Evolutionary conservation across 257 asterid genomes (phyloP).

Genomic region (Nyctanthes arbortristis): DNA sequence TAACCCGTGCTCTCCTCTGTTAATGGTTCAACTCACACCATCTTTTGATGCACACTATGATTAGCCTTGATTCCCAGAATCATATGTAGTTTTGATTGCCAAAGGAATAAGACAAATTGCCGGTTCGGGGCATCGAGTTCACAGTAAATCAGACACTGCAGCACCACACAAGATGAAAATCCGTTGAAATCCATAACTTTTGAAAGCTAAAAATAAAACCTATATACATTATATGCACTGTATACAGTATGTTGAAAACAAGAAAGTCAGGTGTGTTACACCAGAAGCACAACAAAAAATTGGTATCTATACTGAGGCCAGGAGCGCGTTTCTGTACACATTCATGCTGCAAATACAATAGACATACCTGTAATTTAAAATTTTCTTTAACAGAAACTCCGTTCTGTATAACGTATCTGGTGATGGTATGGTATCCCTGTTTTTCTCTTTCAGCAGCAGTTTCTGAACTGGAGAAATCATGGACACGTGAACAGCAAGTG

Average conservation of each 20-base stretch:
- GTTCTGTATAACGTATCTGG: not conserved
- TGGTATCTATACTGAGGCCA: not conserved
- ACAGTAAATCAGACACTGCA: not conserved
- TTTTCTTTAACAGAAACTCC: not conserved
- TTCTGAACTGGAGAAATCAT: not conserved
- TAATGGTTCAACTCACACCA: slow-evolving; percentile 12
- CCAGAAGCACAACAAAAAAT: not conserved
- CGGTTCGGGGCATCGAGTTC: slow-evolving; percentile 39
- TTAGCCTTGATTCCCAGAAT: too few relatives aligned
- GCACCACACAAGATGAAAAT: not conserved
- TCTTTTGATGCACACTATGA: slow-evolving; percentile 42
- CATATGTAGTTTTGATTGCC: slow-evolving; percentile 59
- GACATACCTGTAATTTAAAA: not conserved
- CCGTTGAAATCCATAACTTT: not conserved
- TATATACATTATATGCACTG: not conserved
- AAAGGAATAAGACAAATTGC: slow-evolving; percentile 55
- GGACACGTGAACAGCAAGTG: not conserved
- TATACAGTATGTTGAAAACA: not conserved
- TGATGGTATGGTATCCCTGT: not conserved
- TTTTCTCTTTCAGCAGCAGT: not conserved
- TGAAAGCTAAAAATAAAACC: not conserved
- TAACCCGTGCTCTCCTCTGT: not conserved
- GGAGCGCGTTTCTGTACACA: not conserved
- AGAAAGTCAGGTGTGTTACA: not conserved
- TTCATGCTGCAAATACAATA: not conserved